Conservation (phyloP, 805 yeast species). For the Metschnikowia reukaufii region DNA sequence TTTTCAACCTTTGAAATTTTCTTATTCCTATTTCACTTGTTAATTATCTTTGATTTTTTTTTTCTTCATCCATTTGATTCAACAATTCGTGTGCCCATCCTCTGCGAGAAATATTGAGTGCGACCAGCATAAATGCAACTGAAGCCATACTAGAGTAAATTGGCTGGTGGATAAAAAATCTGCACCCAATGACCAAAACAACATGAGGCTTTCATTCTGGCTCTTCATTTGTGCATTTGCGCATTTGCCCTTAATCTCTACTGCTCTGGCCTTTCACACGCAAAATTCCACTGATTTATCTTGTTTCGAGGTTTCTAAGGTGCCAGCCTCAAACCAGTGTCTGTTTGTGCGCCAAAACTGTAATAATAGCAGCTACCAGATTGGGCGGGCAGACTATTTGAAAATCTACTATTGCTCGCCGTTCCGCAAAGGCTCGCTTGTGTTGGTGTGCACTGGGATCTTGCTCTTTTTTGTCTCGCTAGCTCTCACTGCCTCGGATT, state of each 20-base stretch:
- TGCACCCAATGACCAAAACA: constrained; percentile 1
- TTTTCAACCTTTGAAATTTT: no score
- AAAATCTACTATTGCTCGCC: constrained; percentile 32
- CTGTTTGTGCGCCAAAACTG: constrained; percentile 37
- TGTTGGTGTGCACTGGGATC: constrained; percentile 25
- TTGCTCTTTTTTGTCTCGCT: constrained; percentile 56
- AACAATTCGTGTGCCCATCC: no score
- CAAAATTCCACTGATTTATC: constrained; percentile 9
- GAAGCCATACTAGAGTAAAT: no score
- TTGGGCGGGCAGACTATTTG: constrained; percentile 42
- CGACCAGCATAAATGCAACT: no score
- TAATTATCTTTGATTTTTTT: no score
- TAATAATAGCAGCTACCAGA: constrained; percentile 24
- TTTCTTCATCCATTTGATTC: no score
- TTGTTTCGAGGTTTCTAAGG: constrained; percentile 13
- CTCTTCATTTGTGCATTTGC: constrained; percentile 2
- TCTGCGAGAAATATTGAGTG: no score
- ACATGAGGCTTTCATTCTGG: constrained; percentile 6
- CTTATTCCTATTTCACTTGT: no score
- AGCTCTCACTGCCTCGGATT: constrained; percentile 81
- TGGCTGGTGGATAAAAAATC: no score
- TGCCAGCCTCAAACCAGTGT: constrained; percentile 33
- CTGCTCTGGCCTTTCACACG: not conserved
- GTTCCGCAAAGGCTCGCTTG: constrained; percentile 14
- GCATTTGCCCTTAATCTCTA: constrained; percentile 1